A percentile compares a stretch with the other conserved stretches of the same genome.
Conservation (phyloP, 345 rosid species). For the Litchi chinensis region DNA sequence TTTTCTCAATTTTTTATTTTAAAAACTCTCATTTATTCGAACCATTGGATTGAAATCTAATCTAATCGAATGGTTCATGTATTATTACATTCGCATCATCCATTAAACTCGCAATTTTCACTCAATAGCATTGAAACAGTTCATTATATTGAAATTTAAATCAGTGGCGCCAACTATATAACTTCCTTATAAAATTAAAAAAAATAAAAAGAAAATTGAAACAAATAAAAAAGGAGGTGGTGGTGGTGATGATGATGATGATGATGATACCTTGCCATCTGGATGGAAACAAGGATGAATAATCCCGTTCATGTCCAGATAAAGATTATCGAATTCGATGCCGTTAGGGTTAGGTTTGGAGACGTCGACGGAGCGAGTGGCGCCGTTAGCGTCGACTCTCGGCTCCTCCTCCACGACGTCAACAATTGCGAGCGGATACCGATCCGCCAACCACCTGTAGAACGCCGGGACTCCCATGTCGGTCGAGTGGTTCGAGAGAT, state of each 20-base stretch:
- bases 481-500: too few relatives aligned
- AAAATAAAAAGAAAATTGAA: neutral
- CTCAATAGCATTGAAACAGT: neutral
- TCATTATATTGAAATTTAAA: neutral
- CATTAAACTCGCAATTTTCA: neutral
- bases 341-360: conserved; percentile 93
- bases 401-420: conserved; percentile 88
- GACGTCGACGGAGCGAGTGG: conserved; percentile 50
- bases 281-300: conserved; percentile 99
- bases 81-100: too few relatives aligned
- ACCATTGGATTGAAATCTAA: too few relatives aligned
- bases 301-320: conserved; percentile 94
- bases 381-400: conserved; percentile 41
- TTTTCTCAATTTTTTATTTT: too few relatives aligned
- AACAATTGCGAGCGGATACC: conserved; percentile 74
- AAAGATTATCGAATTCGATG: conserved; percentile 82
- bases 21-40: too few relatives aligned
- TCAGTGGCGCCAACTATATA: neutral
- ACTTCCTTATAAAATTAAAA: neutral
- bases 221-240: neutral
- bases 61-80: too few relatives aligned
- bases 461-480: conserved; percentile 98
- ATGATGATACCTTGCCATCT: conserved; percentile 72
- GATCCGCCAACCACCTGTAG: conserved; percentile 94
- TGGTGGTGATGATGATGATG: neutral